Evolutionary conservation across 73 alveolate species (phyloP), one percentile per base, ranked within the genome.

Genomic region (Halteria grandinella): DNA sequence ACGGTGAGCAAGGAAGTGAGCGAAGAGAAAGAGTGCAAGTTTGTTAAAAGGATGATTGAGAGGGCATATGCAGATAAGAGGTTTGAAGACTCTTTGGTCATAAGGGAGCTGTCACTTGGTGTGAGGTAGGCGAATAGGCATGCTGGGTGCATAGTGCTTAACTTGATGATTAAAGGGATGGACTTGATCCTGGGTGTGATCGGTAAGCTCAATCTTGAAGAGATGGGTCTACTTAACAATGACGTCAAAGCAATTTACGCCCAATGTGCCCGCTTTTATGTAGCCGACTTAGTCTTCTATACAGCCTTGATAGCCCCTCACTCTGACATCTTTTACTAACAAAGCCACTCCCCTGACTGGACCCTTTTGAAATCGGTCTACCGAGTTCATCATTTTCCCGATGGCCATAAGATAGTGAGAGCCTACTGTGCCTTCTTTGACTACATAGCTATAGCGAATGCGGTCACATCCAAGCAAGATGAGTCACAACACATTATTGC

Each of bases 361-460:
- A 10, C 34, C 21, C 3, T 43, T 1, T 14, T 73, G 11, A 53
- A 50, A 40, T 4, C 15, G 5, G 31, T 31, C 5, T 48, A 36
- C 23, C 53, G 34, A 18, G 52, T 29, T 28, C 75, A 73, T 27
- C 66, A 48, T 54, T 51, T 32, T 15, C 17, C 17, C 12, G 3
- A 14, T 5, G 7, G 60, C 3, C 21, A 8, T 17, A 24, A 14
- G 51, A n/a, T 71, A 3, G 14, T 71, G 20, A 29, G 31, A 18
- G 73, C 71, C 5, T 71, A 71, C 31, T 2, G 31, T 6, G 49
- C 23, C 28, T 52, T 79, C 20, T 15, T 64, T 7, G 66, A 69
- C 4, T 69, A 49, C 41, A 44, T 69, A 1, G 52, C 78, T 14
- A 28, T 79, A 17, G 90, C 84, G 5, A 66, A 66, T 69, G 41